These are phyloP conservation scores for Blastobotrys proliferans DNA, from an alignment of 1,139 yeast genomes.

Conservation along the genomic window DNA sequence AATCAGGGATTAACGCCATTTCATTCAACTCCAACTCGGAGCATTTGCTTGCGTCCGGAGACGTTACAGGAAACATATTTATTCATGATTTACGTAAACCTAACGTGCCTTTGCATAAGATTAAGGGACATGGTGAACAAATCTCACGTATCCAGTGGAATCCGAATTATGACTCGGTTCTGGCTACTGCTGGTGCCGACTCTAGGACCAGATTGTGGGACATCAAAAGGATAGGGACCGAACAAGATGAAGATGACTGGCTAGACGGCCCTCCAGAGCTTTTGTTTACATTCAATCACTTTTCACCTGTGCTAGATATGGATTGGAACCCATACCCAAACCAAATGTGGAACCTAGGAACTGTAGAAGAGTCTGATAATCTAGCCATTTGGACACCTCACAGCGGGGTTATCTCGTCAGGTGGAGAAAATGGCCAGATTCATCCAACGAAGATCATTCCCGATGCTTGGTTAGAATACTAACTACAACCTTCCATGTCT, in stretches of 20 bases:
- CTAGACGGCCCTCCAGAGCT: conserved; percentile 39
- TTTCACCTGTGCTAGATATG: conserved; percentile 79
- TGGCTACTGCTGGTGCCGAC: conserved; percentile 71
- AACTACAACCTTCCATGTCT: too few relatives aligned
- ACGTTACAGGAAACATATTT: conserved; percentile 57
- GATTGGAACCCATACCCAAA: conserved; percentile 60
- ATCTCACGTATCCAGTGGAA: conserved; percentile 77
- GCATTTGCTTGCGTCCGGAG: conserved; percentile 58
- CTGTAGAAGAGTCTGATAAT: conserved; percentile 75
- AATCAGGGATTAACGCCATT: conserved; percentile 56
- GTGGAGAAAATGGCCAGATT: too few relatives aligned
- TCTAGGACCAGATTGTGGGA: conserved; percentile 72
- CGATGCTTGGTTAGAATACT: too few relatives aligned
- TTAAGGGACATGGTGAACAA: conserved; percentile 51
- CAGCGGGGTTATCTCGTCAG: background rate
- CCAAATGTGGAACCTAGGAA: conserved; percentile 68
- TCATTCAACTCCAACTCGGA: conserved; percentile 57
- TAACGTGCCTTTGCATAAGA: conserved; percentile 27
- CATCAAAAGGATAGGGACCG: conserved; percentile 39
- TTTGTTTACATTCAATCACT: conserved; percentile 85
- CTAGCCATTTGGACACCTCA: conserved; percentile 65
- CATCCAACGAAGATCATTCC: too few relatives aligned
- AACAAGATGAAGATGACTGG: conserved; percentile 28
- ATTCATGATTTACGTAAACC: conserved; percentile 65
- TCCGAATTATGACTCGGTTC: conserved; percentile 50